phyloP scores from a whole-genome alignment of 495 filamentous ascomycete genomes.

The Melanomma pulvis-pyrius region DNA sequence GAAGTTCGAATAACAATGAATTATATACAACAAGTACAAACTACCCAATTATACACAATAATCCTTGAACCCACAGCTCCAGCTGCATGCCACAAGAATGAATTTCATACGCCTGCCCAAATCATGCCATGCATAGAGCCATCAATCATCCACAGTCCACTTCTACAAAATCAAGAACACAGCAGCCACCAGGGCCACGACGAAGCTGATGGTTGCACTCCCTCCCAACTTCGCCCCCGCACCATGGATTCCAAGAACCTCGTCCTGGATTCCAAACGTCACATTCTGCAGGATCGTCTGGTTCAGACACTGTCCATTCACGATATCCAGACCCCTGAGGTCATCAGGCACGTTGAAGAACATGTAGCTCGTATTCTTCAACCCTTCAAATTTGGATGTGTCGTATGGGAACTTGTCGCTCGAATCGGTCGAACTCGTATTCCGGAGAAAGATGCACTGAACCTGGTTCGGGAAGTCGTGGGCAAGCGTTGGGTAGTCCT shows the following conservation, averaged over 20 bases:
- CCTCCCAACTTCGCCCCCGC: conserved; percentile 11
- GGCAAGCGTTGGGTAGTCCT: conserved; percentile 67
- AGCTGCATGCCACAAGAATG: background rate
- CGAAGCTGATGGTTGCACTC: conserved; percentile 20
- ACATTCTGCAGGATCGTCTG: conserved; percentile 63
- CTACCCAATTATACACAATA: background rate
- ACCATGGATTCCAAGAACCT: conserved; percentile 50
- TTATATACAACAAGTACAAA: background rate
- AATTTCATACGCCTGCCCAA: background rate
- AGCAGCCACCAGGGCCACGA: conserved; percentile 31
- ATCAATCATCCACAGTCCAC: background rate
- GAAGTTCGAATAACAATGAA: background rate
- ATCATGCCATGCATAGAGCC: background rate
- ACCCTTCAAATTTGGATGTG: conserved; percentile 65
- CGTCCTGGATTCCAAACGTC: conserved; percentile 68
- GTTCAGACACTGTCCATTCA: conserved; percentile 71
- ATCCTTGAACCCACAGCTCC: background rate
- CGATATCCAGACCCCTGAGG: conserved; percentile 66
- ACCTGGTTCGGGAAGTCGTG: conserved; percentile 68
- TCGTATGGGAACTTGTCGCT: conserved; percentile 70
- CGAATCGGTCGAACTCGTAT: conserved; percentile 67
- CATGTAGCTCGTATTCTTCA: conserved; percentile 70
- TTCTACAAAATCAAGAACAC: conserved; percentile 16
- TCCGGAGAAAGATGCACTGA: conserved; percentile 79
- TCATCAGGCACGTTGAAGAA: conserved; percentile 76